These are phyloP conservation scores for Phialemonium atrogriseum DNA, from an alignment of 2,329 filamentous ascomycete genomes.

Conservation along the genomic window DNA sequence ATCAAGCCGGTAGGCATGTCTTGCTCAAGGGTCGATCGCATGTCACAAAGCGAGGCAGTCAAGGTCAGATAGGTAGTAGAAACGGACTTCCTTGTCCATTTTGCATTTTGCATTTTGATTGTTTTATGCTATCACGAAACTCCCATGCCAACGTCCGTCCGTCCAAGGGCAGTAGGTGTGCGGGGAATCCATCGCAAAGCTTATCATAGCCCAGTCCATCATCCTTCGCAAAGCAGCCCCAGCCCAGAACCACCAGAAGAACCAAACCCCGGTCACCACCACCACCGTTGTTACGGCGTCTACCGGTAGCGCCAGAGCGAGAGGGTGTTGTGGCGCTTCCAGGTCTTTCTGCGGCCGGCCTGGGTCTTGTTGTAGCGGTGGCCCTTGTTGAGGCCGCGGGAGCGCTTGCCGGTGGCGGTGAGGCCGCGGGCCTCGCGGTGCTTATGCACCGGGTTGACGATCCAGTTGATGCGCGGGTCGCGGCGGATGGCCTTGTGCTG, in stretches of 20 bases:
- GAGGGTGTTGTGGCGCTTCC: slow-evolving; percentile 99
- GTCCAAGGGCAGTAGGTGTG: background rate
- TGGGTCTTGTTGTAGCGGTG: slow-evolving; percentile 98
- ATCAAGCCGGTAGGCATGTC: too few relatives aligned
- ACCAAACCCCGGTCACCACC: slow-evolving; percentile 4
- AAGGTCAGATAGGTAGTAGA: too few relatives aligned
- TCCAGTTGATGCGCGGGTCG: slow-evolving; percentile 99
- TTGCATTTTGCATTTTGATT: slow-evolving; percentile 4
- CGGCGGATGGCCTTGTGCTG: slow-evolving; percentile 99
- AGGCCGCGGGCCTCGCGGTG: slow-evolving; percentile 97
- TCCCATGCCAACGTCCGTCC: slow-evolving; percentile 2
- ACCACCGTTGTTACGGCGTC: slow-evolving; percentile 17
- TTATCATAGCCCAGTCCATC: background rate
- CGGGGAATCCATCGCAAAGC: too few relatives aligned
- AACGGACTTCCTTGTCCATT: too few relatives aligned
- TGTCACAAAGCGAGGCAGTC: too few relatives aligned
- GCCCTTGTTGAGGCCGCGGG: slow-evolving; percentile 97
- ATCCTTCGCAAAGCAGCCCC: background rate
- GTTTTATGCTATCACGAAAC: slow-evolving; percentile 4
- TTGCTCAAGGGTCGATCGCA: too few relatives aligned
- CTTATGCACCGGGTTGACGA: slow-evolving; percentile 99
- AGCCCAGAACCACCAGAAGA: background rate
- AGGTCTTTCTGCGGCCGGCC: slow-evolving; percentile 97
- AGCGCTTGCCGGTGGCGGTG: slow-evolving; percentile 98
- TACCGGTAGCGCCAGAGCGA: slow-evolving; percentile 98